phyloP scores from a whole-genome alignment of 2,329 filamentous ascomycete genomes.

The Teratosphaeria viscida region DNA sequence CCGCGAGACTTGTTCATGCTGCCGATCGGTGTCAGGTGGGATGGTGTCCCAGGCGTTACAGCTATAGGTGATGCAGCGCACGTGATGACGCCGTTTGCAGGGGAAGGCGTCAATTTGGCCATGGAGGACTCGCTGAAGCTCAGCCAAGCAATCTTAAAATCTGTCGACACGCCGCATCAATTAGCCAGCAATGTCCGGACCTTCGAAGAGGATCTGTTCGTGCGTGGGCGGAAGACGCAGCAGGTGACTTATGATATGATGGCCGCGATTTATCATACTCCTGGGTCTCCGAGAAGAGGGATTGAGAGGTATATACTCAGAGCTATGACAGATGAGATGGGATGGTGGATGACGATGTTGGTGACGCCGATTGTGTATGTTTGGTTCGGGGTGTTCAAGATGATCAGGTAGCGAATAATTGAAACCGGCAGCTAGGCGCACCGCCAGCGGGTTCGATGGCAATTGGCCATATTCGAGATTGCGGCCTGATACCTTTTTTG shows the following conservation, averaged over 20 bases:
- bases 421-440: not conserved
- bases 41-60: slow-evolving; percentile 40
- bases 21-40: slow-evolving; percentile 30
- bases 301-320: slow-evolving; percentile 30
- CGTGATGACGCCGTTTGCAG: slow-evolving; percentile 36
- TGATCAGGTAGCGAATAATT: slow-evolving; percentile 12
- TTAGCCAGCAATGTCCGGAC: slow-evolving; percentile 20
- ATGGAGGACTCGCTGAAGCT: slow-evolving; percentile 46
- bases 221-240: slow-evolving; percentile 23
- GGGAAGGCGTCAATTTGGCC: slow-evolving; percentile 50
- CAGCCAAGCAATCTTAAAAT: slow-evolving; percentile 32
- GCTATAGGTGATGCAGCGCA: slow-evolving; percentile 52
- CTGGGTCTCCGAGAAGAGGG: slow-evolving; percentile 34
- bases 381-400: slow-evolving; percentile 22
- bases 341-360: slow-evolving; percentile 8
- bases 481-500: not conserved
- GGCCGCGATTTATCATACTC: slow-evolving; percentile 39
- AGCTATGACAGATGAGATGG: slow-evolving; percentile 12
- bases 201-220: slow-evolving; percentile 31
- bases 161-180: not conserved
- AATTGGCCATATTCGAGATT: not conserved
- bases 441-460: not conserved
- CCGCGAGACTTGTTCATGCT: slow-evolving; percentile 26
- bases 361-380: slow-evolving; percentile 17
- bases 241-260: slow-evolving; percentile 35